Base-by-base conservation (phyloP, 2,329 filamentous ascomycete species). In the Penicillium sp. region DNA sequence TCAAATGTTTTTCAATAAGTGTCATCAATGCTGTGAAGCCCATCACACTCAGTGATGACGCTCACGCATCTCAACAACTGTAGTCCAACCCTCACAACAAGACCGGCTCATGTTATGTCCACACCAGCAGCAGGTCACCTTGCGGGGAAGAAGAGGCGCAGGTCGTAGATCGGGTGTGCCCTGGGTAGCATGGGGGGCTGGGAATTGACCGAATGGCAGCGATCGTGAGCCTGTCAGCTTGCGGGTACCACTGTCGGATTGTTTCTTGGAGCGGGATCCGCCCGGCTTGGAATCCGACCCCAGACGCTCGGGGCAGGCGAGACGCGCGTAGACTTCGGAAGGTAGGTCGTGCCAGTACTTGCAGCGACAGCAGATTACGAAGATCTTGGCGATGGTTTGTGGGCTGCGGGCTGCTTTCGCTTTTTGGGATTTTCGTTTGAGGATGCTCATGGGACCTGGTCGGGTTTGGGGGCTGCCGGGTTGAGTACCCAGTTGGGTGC, bases 11-110 rank as follows among this genome's bases (percentile, higher is more conserved):
- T 44, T 27, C 15, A 27, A 27, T 29, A 11, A n/a, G 16, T 44
- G n/a, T 51, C 15, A 31, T 41, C 15, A 43, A 25, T 21, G 27
- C 13, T 10, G 15, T 16, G 15, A 10, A 27, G n/a, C n/a, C 16
- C 23, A 16, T 40, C 34, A 27, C 34, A 38, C 46, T 64, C 52
- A 77, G 63, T 76, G 71, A 58, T 75, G 73, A 45, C 83, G 82
- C 71, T 90, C 86, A 66, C 84, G 84, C 65, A 90, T 75, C 60
- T 87, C 84, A 4, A 91, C 82, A 44, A 87, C 79, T 1, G 87
- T 84, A 11, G 85, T 84, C 74, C 87, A 87, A 8, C 87, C 87
- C 11, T 86, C 81, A 69, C 88, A 91, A 73, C 88, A 91, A 57
- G 75, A 76, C 15, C 82, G 87, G 62, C 79, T 86, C 87, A 91